Evolutionary conservation across 257 asterid genomes (phyloP).

Genomic region (Datura wrightii): DNA sequence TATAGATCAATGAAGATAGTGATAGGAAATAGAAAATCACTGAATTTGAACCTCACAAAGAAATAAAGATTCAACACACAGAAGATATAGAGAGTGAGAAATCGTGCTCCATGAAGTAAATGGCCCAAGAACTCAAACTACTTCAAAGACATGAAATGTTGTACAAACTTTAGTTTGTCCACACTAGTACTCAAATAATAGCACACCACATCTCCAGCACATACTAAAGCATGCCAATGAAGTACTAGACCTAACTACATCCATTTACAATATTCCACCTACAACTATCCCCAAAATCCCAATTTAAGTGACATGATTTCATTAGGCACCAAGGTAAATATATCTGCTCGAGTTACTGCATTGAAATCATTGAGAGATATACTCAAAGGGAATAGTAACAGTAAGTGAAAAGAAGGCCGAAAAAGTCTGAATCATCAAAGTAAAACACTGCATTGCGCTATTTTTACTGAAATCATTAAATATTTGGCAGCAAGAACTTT

Average conservation of each 20-base stretch:
- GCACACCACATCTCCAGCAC: not conserved
- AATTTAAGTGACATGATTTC: not conserved
- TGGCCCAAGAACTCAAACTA: not conserved
- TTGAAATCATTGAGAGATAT: not conserved
- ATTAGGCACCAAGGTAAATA: not conserved
- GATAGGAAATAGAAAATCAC: constrained; percentile 21
- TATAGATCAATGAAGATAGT: not conserved
- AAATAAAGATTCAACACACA: constrained; percentile 12
- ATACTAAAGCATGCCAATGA: not conserved
- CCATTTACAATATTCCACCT: constrained; percentile 1
- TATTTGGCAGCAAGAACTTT: not conserved
- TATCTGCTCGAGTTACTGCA: constrained; percentile 12
- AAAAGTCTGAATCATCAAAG: not conserved
- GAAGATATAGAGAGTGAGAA: not conserved
- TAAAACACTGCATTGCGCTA: not conserved
- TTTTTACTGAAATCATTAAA: not conserved
- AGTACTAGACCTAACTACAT: not conserved
- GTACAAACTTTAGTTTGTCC: not conserved
- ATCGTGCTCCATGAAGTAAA: not conserved
- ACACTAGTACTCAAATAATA: not conserved
- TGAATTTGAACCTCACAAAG: not conserved
- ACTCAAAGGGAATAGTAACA: not conserved
- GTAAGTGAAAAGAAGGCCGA: not conserved
- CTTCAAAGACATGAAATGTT: not conserved
- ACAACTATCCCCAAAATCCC: not conserved